A percentile compares a stretch with the other conserved stretches of the same genome.
These are phyloP conservation scores for Corchorus capsularis DNA, from an alignment of 345 rosid genomes.

Conservation along the genomic window DNA sequence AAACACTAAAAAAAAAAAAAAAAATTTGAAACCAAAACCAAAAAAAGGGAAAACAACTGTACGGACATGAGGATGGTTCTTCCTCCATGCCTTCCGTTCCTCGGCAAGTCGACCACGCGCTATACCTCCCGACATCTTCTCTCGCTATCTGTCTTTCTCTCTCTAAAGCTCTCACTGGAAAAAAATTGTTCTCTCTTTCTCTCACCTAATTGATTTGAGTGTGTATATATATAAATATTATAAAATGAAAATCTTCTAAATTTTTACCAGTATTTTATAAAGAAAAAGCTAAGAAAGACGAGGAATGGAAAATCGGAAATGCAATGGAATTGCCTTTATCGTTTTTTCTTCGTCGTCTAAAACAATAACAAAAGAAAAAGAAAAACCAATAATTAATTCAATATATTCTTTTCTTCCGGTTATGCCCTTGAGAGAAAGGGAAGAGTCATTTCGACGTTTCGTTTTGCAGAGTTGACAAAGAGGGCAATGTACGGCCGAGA, in stretches of 20 bases:
- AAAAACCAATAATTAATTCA: background rate
- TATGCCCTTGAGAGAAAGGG: slow-evolving; percentile 16
- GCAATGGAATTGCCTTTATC: background rate
- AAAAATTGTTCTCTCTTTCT: background rate
- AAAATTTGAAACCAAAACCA: slow-evolving; percentile 5
- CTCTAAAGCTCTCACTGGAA: background rate
- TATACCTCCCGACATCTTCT: slow-evolving; percentile 77
- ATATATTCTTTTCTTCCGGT: background rate
- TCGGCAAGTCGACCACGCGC: slow-evolving; percentile 95
- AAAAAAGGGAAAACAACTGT: background rate
- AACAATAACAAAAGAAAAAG: background rate
- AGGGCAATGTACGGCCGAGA: slow-evolving; percentile 26
- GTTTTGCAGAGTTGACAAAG: background rate
- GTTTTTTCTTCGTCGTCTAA: background rate
- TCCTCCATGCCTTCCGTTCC: slow-evolving; percentile 95
- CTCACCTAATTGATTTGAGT: background rate
- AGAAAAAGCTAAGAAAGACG: background rate
- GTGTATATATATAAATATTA: no score
- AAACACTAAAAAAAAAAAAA: background rate
- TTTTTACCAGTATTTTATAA: background rate
- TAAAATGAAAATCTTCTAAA: background rate
- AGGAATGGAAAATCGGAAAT: background rate
- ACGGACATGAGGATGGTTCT: slow-evolving; percentile 95
- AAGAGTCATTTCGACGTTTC: no score
- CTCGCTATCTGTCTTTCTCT: slow-evolving; percentile 2